Base-by-base conservation (phyloP, 176 grass and related monocot genomes). In the Zizania latifolia region DNA sequence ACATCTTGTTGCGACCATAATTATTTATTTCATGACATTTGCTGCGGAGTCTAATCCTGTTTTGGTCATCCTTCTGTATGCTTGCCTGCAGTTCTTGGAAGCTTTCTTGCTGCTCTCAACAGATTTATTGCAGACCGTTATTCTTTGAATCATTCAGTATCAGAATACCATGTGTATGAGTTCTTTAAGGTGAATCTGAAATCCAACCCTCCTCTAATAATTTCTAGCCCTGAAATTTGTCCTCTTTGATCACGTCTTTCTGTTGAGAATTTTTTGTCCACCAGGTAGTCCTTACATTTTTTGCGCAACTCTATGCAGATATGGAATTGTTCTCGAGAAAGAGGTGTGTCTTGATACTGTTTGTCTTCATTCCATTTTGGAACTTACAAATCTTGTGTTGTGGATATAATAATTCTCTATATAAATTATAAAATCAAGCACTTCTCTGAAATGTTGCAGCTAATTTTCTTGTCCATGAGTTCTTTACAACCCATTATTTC, bases 131-230 rank as follows among this genome's bases (percentile, higher is more conserved):
- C 89, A 0, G 91, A 94, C 21, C 84, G 86, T 22, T 98, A 93
- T 71, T 89, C 94, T 23, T 93, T 78, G 73, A 92, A 94, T 79
- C 94, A 98, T 72, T 84, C 89, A 16, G 84, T 90, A 43, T 92
- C 94, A 59, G 94, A 98, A 56, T 98, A 94, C 64, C 83, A 94
- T 92, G 94, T 98, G 5, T 98, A 98, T 21, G 94, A 98, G 78
- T 98, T 98, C 76, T 98, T 84, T 62, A 98, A 89, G 91, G 94
- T 98, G 84, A 58, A 24, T 15, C 45, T 28, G 19, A 6, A 8
- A 24, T 32, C 28, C n/a, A 38, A 3, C 0, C 2, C 72, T 58
- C 9, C n/a, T n/a, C 22, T 41, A 51, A 54, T 14, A 35, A 1
- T 30, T n/a, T 58, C 0, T 23, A 53, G 11, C 41, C 33, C 39